Evolutionary conservation across 306 rosid species (phyloP).

Genomic region (Vicia faba): DNA sequence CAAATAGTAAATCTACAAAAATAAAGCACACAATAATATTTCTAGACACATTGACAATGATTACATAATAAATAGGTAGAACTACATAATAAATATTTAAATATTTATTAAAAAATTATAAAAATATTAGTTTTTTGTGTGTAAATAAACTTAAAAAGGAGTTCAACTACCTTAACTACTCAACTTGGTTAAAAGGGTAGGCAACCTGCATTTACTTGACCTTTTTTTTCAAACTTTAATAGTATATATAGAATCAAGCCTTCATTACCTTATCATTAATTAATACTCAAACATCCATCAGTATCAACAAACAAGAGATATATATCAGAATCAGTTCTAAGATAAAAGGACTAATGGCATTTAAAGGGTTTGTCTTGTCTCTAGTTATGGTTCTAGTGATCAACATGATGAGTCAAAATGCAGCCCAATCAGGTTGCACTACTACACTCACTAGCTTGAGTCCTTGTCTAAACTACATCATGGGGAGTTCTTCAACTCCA

Average conservation of each 20-base stretch:
- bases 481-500: constrained; percentile 64
- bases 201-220: too few species aligned
- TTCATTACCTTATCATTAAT: neutral
- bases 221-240: neutral
- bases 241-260: constrained; percentile 31
- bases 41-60: too few species aligned
- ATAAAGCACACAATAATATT: too few species aligned
- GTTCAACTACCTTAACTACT: too few species aligned
- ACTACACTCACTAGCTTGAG: constrained; percentile 47
- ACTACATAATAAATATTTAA: too few species aligned
- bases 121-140: too few species aligned
- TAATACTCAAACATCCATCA: neutral
- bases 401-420: constrained; percentile 38
- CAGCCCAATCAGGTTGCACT: constrained; percentile 65
- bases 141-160: too few species aligned
- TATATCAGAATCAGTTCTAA: neutral
- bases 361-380: constrained; percentile 34
- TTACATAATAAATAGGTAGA: too few species aligned
- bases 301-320: neutral
- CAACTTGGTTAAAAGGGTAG: too few species aligned
- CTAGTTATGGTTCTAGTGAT: constrained; percentile 42
- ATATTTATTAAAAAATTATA: too few species aligned
- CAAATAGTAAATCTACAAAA: too few species aligned
- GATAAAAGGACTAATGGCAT: constrained; percentile 36
- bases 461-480: constrained; percentile 64